Evolutionary conservation across 2,329 filamentous ascomycete genomes (phyloP).

Genomic region (Coniochaeta ligniaria): DNA sequence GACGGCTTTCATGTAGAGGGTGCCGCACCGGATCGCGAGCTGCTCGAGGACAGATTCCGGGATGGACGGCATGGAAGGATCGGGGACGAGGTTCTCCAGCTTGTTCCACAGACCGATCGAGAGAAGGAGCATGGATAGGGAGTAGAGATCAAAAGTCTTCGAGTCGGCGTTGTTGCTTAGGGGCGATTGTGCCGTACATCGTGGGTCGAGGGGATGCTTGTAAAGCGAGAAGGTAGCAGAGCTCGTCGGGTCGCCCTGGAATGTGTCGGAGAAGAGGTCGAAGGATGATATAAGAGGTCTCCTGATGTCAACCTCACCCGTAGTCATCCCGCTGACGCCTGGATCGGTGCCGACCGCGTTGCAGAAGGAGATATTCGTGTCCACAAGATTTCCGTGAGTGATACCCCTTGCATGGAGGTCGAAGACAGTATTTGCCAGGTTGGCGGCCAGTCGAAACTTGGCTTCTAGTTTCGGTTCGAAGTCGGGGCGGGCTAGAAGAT

Average conservation of each 20-base stretch:
- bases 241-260: conserved; percentile 23
- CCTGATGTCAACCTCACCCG: conserved; percentile 53
- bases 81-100: conserved; percentile 45
- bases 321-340: conserved; percentile 24
- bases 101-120: conserved; percentile 72
- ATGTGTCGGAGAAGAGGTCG: conserved; percentile 58
- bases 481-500: conserved; percentile 43
- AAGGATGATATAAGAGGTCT: conserved; percentile 67
- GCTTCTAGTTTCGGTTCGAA: conserved; percentile 64
- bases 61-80: conserved; percentile 41
- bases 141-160: conserved; percentile 62
- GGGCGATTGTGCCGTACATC: conserved; percentile 39
- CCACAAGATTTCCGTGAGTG: conserved; percentile 62
- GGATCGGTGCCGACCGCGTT: conserved; percentile 34
- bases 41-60: conserved; percentile 55
- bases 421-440: conserved; percentile 65
- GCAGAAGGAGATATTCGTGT: conserved; percentile 62
- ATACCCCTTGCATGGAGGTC: conserved; percentile 64
- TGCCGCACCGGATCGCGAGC: conserved; percentile 62
- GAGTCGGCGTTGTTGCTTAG: conserved; percentile 43
- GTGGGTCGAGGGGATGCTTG: conserved; percentile 59
- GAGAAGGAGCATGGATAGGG: conserved; percentile 64
- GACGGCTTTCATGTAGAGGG: conserved; percentile 68
- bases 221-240: conserved; percentile 36
- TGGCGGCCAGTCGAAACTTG: conserved; percentile 68